Base-by-base conservation (phyloP, 371 early-diverging fungal genomes). In the Saksenaea vasiformis region DNA sequence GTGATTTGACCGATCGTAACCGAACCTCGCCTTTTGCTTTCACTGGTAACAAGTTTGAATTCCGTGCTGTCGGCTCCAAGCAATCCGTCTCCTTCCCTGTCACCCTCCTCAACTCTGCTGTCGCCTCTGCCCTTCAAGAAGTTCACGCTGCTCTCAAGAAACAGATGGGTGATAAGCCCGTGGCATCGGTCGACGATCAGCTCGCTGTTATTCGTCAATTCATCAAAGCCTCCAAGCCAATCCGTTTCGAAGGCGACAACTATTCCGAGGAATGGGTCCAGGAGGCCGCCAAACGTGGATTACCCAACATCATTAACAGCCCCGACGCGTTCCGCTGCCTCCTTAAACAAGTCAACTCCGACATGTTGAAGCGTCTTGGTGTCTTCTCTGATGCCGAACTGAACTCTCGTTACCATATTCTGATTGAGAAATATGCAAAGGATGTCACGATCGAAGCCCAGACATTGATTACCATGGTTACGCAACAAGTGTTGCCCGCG, bases 41-140 rank as follows among this genome's bases (percentile, higher is more conserved):
- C 85, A 98, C 98, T 62, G 98, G 98, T 61, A 97, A 98, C 93
- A 98, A 98, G 88, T 97, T 98, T 69, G 99, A 98, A 85, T 98
- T 98, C 95, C 93, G 99, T 82, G 97, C 98, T 63, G 97, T 98
- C 37, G 99, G 99, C 37, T 93, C 99, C 68, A 96, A 96, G 87
- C 97, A 95, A 83, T 95, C 95, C 24, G 95, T 96, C 36, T 93
- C 98, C 36, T 96, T 96, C 92, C 96, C 98, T 26, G 90, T 96
- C 58, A 91, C 93, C 1, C 73, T 97, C 59, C 77, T 98, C 57
- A 98, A 97, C 89, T 88, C 95, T 61, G 95, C 95, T 43, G 96
- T 98, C 39, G 91, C 98, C 27, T 87, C 89, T 19, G 87, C 95
- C 10, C 70, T 98, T 57, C 81, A 68, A 60, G 90, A 90, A 54